Base-by-base conservation (phyloP, 148 eudicot species). In the Silene latifolia region DNA sequence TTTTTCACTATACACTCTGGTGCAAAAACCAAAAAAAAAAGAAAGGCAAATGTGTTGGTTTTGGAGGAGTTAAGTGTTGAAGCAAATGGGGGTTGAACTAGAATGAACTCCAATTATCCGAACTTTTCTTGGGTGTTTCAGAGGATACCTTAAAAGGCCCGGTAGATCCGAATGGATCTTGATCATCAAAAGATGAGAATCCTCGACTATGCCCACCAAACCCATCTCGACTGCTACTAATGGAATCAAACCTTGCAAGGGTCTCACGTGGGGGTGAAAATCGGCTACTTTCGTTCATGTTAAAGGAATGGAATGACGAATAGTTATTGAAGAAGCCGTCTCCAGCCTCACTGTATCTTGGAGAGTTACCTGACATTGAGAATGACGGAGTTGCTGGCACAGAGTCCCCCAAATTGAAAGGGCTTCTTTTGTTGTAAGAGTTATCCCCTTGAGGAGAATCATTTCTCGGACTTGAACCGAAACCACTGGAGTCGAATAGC, bases 161-260 rank as follows among this genome's bases (percentile, higher is more conserved):
- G 62, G 86, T 85, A 0, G 98, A 94, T 17, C 98, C 98, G 74
- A 94, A 94, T 10, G 98, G 98, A 63, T 91, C 97, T 4, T 84
- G 75, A 71, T 94, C 97, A 15, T 91, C 98, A 60, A 94, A 94
- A n/a, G 93, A 89, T 63, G 87, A 86, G 82, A 84, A 91, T 68
- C 92, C 83, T 68, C 82, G 82, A 64, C 87, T 82, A 56, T 80
- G 83, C 21, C 81, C 93, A 79, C 82, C 96, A 79, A 90, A 87
- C 27, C 86, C 90, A 18, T 81, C 77, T 56, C 75, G 77, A 72
- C 83, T 86, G 84, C 98, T 93, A 80, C 68, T 90, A 29, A 89
- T 72, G 72, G 98, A 93, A 76, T 93, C 96, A 17, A 93, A 90
- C 85, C 96, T 90, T 5, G 86, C 71, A 35, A 87, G 80, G 76